phyloP scores from a whole-genome alignment of 2,329 filamentous ascomycete genomes.

The Teratosphaeria gauchensis region DNA sequence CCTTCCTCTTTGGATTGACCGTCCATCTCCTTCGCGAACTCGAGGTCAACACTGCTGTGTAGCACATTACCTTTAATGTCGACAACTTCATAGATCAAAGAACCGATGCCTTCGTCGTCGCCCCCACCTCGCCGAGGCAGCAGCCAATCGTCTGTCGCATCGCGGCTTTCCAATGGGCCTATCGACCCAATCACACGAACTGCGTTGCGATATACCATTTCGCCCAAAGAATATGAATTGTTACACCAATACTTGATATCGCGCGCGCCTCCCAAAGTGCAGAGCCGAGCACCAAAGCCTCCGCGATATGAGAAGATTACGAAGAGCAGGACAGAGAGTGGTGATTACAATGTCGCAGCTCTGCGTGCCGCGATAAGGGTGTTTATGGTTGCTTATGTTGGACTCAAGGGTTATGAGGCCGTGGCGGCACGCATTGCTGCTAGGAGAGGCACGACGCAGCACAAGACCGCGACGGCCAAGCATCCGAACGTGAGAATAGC shows the following conservation, averaged over 20 bases:
- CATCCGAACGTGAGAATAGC: conserved; percentile 63
- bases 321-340: conserved; percentile 16
- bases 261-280: conserved; percentile 49
- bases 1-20: background rate
- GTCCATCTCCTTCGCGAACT: background rate
- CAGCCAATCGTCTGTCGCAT: background rate
- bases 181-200: conserved; percentile 71
- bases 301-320: conserved; percentile 42
- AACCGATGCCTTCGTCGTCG: background rate
- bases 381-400: conserved; percentile 33
- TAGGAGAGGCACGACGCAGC: conserved; percentile 12
- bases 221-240: conserved; percentile 74
- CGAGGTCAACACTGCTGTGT: background rate
- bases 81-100: background rate
- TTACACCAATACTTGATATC: conserved; percentile 78
- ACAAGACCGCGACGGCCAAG: conserved; percentile 5
- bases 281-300: conserved; percentile 44
- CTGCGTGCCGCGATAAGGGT: conserved; percentile 38
- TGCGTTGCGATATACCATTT: conserved; percentile 72
- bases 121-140: background rate
- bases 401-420: conserved; percentile 39
- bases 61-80: background rate
- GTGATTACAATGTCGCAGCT: conserved; percentile 39
- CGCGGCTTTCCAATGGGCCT: background rate
- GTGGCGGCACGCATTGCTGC: conserved; percentile 29